Evolutionary conservation across 2,329 filamentous ascomycete genomes (phyloP).

Genomic region (Leptographium lundbergii): DNA sequence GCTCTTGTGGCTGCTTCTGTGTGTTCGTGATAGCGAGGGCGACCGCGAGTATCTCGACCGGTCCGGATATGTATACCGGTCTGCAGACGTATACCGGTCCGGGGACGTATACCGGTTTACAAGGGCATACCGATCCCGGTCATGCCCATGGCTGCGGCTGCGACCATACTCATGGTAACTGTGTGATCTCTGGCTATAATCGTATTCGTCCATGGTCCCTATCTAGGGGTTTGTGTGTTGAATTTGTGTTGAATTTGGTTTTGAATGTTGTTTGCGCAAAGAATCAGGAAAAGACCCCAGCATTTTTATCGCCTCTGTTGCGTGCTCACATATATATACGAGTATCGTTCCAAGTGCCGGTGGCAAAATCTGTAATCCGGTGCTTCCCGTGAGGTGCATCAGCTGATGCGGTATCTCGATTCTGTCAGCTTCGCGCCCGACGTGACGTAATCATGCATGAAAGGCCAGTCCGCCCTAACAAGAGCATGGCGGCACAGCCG

Average conservation of each 20-base stretch:
- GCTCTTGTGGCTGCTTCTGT: too few species aligned
- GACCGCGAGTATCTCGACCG: not conserved
- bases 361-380: not conserved
- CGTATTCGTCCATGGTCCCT: not conserved
- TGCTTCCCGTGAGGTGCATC: not conserved
- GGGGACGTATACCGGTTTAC: too few species aligned
- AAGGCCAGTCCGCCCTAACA: not conserved
- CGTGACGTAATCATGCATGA: not conserved
- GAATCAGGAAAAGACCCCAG: too few species aligned
- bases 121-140: not conserved
- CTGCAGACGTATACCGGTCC: too few species aligned
- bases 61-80: not conserved
- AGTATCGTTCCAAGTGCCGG: not conserved
- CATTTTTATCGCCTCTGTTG: too few species aligned
- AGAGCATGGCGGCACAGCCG: not conserved
- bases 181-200: not conserved
- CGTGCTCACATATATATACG: not conserved
- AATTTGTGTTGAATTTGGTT: not conserved
- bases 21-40: too few species aligned
- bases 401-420: not conserved
- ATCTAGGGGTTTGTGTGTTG: not conserved
- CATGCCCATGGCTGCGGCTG: not conserved
- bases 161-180: not conserved
- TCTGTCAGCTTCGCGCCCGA: not conserved
- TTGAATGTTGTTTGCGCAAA: not conserved